Evolutionary conservation across 768 basidiomycete genomes (phyloP).

Genomic region (Tricholoma terreum): DNA sequence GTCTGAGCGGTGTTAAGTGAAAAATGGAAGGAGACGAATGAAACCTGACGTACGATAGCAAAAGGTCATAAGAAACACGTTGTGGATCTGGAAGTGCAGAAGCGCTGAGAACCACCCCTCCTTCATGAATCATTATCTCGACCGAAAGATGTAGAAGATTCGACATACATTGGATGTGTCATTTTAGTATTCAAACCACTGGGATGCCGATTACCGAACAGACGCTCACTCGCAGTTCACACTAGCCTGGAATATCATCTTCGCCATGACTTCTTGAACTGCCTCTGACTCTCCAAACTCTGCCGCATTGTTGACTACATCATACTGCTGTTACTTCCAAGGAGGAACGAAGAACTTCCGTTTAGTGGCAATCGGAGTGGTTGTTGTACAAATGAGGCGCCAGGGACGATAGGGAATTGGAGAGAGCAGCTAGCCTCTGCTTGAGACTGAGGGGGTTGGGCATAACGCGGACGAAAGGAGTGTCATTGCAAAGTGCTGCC

Average conservation of each 20-base stretch:
- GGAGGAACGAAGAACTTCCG: conserved; percentile 48
- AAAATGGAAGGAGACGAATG: conserved; percentile 6
- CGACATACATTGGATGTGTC: conserved; percentile 81
- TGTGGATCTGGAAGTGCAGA: conserved; percentile 80
- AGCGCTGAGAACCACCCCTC: conserved; percentile 79
- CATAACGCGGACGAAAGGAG: too few relatives aligned
- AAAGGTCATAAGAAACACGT: conserved; percentile 71
- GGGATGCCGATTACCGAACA: conserved; percentile 3
- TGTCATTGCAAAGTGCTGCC: too few relatives aligned
- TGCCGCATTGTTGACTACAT: conserved; percentile 15
- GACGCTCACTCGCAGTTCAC: conserved; percentile 80
- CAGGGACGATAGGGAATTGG: conserved; percentile 49
- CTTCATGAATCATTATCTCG: conserved; percentile 14
- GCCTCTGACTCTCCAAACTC: conserved; percentile 51
- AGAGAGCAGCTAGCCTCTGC: conserved; percentile 64
- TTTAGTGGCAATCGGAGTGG: conserved; percentile 16
- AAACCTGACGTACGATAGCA: conserved; percentile 73
- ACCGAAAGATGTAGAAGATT: conserved; percentile 3
- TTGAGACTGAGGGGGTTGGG: conserved; percentile 48
- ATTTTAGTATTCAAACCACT: conserved; percentile 40
- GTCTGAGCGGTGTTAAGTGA: conserved; percentile 38
- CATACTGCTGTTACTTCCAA: conserved; percentile 44
- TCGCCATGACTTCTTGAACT: conserved; percentile 63
- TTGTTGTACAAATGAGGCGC: conserved; percentile 33
- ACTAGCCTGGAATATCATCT: conserved; percentile 84